Evolutionary conservation across 2,329 filamentous ascomycete species (phyloP).

Genomic region (Alternaria hordeiaustralica): DNA sequence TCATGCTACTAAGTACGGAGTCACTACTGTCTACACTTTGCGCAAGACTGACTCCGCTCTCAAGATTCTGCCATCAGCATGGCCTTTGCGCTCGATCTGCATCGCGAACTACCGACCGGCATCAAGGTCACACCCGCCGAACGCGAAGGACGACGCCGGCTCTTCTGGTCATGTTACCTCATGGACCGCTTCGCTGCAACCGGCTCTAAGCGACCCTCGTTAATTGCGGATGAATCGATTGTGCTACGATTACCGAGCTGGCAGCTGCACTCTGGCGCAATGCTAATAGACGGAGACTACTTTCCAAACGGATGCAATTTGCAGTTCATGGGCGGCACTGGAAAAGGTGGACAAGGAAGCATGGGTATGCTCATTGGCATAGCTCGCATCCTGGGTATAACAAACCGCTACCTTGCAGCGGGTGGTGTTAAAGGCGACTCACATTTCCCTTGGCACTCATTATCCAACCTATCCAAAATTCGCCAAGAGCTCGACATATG

Average conservation of each 20-base stretch:
- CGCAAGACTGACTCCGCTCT: conserved; percentile 23
- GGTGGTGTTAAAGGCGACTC: conserved; percentile 89
- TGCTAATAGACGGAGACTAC: conserved; percentile 76
- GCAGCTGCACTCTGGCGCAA: conserved; percentile 66
- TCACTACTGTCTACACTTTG: neutral
- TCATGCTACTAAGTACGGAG: conserved; percentile 77
- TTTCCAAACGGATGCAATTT: conserved; percentile 81
- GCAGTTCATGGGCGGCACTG: conserved; percentile 72
- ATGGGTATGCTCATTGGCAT: conserved; percentile 86
- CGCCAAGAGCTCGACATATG: conserved; percentile 84
- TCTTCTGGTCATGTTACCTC: conserved; percentile 90
- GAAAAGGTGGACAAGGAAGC: conserved; percentile 75
- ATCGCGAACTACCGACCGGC: conserved; percentile 73
- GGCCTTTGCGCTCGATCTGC: conserved; percentile 80
- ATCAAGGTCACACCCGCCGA: conserved; percentile 70
- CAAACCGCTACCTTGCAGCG: conserved; percentile 82
- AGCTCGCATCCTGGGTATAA: conserved; percentile 79
- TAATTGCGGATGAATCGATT: conserved; percentile 79
- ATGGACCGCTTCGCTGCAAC: conserved; percentile 84
- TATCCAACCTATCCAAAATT: conserved; percentile 86
- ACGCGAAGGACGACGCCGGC: conserved; percentile 75
- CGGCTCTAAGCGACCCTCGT: conserved; percentile 80
- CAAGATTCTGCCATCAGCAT: conserved; percentile 79
- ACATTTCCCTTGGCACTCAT: conserved; percentile 88
- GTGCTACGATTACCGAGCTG: conserved; percentile 77